These are phyloP conservation scores for Drosera capensis DNA, from an alignment of 148 eudicot genomes.

Conservation along the genomic window DNA sequence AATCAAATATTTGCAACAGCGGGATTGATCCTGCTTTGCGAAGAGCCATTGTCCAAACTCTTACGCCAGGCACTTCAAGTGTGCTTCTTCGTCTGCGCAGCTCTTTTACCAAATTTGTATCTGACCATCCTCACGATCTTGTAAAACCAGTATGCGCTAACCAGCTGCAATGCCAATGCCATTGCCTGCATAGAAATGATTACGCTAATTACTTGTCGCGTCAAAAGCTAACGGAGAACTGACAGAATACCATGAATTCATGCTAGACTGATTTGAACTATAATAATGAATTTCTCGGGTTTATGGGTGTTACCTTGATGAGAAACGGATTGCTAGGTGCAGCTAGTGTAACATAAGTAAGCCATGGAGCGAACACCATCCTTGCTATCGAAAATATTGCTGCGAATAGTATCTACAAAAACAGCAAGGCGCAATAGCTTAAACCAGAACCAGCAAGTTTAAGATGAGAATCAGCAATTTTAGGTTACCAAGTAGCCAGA, in stretches of 20 bases:
- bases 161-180: slow-evolving; percentile 84
- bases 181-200: slow-evolving; percentile 35
- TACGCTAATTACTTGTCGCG: background rate
- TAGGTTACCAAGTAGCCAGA: too few species aligned
- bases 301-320: slow-evolving; percentile 39
- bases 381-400: slow-evolving; percentile 65
- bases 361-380: slow-evolving; percentile 71
- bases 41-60: too few species aligned
- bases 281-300: background rate
- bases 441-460: too few species aligned
- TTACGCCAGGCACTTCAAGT: too few species aligned
- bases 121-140: slow-evolving; percentile 67
- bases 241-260: background rate
- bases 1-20: too few species aligned
- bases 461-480: too few species aligned
- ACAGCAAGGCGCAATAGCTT: too few species aligned
- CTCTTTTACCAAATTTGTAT: slow-evolving; percentile 41
- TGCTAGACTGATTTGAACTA: background rate
- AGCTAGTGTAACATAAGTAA: slow-evolving; percentile 39
- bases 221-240: background rate
- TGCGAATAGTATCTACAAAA: slow-evolving; percentile 54
- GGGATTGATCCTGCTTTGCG: too few species aligned
- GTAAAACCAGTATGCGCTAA: slow-evolving; percentile 87
- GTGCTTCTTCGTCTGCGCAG: slow-evolving; percentile 14
- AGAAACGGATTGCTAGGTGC: slow-evolving; percentile 56